phyloP scores from a whole-genome alignment of 805 yeast genomes.

The Ogataea corticis region DNA sequence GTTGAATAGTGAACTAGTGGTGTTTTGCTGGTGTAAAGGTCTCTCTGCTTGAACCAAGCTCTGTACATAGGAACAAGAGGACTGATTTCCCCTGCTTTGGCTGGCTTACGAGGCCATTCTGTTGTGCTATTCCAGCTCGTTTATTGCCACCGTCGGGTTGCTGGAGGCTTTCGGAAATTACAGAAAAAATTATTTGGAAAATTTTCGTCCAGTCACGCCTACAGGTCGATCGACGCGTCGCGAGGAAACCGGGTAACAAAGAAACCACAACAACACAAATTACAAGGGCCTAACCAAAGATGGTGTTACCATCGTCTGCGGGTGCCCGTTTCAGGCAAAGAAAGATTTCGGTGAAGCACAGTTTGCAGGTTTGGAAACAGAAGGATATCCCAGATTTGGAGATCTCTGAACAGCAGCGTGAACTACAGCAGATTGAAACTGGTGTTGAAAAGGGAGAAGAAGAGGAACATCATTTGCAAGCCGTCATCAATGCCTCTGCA shows the following conservation, averaged over 20 bases:
- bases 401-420: conserved; percentile 78
- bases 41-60: conserved; percentile 9
- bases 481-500: conserved; percentile 80
- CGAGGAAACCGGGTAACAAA: conserved; percentile 1
- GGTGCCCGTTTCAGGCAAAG: conserved; percentile 89
- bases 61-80: conserved; percentile 10
- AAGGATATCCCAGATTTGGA: conserved; percentile 80
- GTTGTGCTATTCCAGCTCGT: conserved; percentile 7
- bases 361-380: conserved; percentile 73
- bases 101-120: conserved; percentile 6
- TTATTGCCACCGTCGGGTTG: conserved; percentile 6
- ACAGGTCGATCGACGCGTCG: conserved; percentile 4
- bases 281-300: conserved; percentile 11
- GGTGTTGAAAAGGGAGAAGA: conserved; percentile 98
- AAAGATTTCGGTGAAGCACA: conserved; percentile 89
- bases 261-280: background rate
- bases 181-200: conserved; percentile 2
- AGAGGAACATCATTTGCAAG: conserved; percentile 93
- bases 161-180: conserved; percentile 4
- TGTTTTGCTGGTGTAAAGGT: conserved; percentile 5
- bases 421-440: conserved; percentile 85
- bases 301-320: conserved; percentile 41
- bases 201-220: background rate
- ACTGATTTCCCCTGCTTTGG: conserved; percentile 4
- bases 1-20: conserved; percentile 1